Percentiles rank a stretch among this genome's conserved stretches.
phyloP scores from a whole-genome alignment of 352 stramenopile genomes.

The Blastocystis sp. region DNA sequence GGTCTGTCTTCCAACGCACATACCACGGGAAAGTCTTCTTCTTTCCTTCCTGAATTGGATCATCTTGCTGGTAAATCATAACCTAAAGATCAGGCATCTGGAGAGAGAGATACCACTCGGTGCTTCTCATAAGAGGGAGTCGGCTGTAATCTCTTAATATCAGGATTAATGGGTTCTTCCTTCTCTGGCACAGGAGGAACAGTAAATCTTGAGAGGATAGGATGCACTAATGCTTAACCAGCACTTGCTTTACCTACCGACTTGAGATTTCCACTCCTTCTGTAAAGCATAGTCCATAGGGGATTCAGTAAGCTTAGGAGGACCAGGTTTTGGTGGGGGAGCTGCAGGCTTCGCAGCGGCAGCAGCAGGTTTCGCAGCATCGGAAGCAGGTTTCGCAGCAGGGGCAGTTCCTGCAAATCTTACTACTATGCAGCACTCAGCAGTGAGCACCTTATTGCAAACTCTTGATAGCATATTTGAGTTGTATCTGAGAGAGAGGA shows the following conservation, averaged over 20 bases:
- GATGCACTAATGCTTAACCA: neutral
- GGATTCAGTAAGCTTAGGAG: slow-evolving; percentile 55
- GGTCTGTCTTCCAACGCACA: slow-evolving; percentile 37
- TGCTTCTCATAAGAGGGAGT: slow-evolving; percentile 47
- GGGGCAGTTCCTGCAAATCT: slow-evolving; percentile 20
- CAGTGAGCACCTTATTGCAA: neutral
- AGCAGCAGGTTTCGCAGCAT: neutral
- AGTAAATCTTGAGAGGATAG: slow-evolving; percentile 18
- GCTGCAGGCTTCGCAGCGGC: slow-evolving; percentile 45
- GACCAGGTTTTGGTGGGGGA: slow-evolving; percentile 56
- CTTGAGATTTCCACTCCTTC: slow-evolving; percentile 36
- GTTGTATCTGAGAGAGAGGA: neutral
- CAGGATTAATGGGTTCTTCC: slow-evolving; percentile 44
- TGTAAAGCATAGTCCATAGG: slow-evolving; percentile 41
- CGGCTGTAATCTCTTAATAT: slow-evolving; percentile 47
- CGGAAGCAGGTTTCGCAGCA: neutral
- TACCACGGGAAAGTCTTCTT: slow-evolving; percentile 53
- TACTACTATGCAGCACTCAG: neutral
- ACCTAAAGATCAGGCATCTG: neutral
- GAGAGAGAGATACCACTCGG: neutral
- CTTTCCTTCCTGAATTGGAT: slow-evolving; percentile 54
- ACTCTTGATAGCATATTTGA: slow-evolving; percentile 32
- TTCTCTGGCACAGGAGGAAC: slow-evolving; percentile 37
- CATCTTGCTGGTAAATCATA: slow-evolving; percentile 30
- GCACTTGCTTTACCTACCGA: neutral